phyloP scores from a whole-genome alignment of 805 yeast species.

The Yarrowia bubula region DNA sequence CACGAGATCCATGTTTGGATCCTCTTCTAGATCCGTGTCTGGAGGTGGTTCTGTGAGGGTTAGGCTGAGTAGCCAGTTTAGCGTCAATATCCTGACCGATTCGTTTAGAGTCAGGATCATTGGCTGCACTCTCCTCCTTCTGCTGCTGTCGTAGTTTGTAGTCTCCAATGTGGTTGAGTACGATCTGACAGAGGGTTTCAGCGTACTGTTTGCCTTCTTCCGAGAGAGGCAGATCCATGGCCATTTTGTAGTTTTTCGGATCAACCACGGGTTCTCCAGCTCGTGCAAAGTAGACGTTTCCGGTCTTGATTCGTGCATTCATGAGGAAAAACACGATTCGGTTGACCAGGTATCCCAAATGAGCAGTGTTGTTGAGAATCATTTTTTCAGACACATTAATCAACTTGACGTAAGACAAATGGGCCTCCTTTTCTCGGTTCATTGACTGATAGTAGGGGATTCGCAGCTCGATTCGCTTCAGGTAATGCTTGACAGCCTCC shows the following conservation, averaged over 20 bases:
- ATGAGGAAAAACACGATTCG: constrained; percentile 88
- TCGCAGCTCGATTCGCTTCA: constrained; percentile 65
- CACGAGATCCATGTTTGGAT: constrained; percentile 1
- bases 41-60: constrained; percentile 13
- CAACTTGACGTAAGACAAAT: constrained; percentile 74
- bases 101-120: constrained; percentile 20
- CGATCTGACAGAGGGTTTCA: constrained; percentile 55
- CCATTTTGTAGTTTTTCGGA: constrained; percentile 62
- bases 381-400: constrained; percentile 87
- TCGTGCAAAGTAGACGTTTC: constrained; percentile 85
- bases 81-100: constrained; percentile 20
- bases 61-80: constrained; percentile 11
- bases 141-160: constrained; percentile 22
- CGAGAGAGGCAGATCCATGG: constrained; percentile 65
- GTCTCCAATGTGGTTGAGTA: constrained; percentile 42
- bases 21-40: constrained; percentile 20
- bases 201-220: constrained; percentile 72
- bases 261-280: constrained; percentile 47
- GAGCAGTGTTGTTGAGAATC: constrained; percentile 67
- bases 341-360: constrained; percentile 84
- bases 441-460: constrained; percentile 72
- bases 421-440: constrained; percentile 47
- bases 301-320: constrained; percentile 83
- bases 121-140: constrained; percentile 3
- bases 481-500: constrained; percentile 74